These are phyloP conservation scores for Gnomoniopsis sp. DNA, from an alignment of 2,329 filamentous ascomycete species.

Conservation along the genomic window DNA sequence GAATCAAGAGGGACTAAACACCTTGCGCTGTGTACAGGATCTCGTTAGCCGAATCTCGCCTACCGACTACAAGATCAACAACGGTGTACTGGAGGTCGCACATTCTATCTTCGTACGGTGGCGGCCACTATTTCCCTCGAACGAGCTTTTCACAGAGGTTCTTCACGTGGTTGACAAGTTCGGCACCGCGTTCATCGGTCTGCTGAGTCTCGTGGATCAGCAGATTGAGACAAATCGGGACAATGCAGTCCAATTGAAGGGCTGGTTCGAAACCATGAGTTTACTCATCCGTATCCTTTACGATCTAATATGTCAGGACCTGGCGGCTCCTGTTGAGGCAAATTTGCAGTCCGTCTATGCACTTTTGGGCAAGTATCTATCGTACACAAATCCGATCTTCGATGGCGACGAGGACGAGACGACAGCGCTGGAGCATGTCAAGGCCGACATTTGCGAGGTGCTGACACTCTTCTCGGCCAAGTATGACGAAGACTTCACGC, in stretches of 20 bases:
- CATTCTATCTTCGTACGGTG: slow-evolving; percentile 97
- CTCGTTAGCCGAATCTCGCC: slow-evolving; percentile 83
- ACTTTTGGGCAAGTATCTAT: slow-evolving; percentile 88
- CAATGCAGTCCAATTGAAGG: slow-evolving; percentile 71
- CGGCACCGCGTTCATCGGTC: slow-evolving; percentile 74
- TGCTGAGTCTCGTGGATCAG: slow-evolving; percentile 70
- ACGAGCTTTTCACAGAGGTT: slow-evolving; percentile 91
- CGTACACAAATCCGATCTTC: slow-evolving; percentile 80
- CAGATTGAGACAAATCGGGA: slow-evolving; percentile 71
- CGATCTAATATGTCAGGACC: slow-evolving; percentile 95
- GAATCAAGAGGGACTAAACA: not conserved
- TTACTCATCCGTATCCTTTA: slow-evolving; percentile 89
- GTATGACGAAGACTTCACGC: slow-evolving; percentile 89
- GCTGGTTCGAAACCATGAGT: slow-evolving; percentile 81
- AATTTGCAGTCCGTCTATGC: slow-evolving; percentile 73
- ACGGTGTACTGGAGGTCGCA: slow-evolving; percentile 92
- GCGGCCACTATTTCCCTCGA: slow-evolving; percentile 89
- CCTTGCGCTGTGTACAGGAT: slow-evolving; percentile 50
- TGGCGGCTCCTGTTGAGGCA: slow-evolving; percentile 92
- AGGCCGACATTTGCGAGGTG: slow-evolving; percentile 89
- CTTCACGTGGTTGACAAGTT: slow-evolving; percentile 91
- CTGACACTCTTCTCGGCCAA: slow-evolving; percentile 90
- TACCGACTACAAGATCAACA: slow-evolving; percentile 79
- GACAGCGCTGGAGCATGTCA: slow-evolving; percentile 79
- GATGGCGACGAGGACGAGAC: slow-evolving; percentile 90